Percentiles rank a stretch among this genome's conserved stretches.
Evolutionary conservation across 2,329 filamentous ascomycete species (phyloP).

Genomic region (Penicillium digitatum): DNA sequence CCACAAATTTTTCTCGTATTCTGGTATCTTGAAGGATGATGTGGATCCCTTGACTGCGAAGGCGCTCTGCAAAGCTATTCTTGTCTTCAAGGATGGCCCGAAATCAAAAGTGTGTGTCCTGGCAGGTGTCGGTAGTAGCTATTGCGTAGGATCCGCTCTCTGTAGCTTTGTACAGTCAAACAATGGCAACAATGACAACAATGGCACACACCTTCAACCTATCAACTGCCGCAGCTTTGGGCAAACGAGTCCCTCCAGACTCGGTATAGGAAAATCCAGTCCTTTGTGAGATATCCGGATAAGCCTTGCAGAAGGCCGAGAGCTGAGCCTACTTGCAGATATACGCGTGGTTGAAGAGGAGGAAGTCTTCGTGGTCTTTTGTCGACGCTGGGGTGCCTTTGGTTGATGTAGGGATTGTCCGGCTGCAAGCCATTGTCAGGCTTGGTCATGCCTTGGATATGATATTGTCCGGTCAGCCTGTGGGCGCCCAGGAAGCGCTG

Average conservation of each 20-base stretch:
- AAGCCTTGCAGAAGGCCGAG: slow-evolving; percentile 54
- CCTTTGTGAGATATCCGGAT: slow-evolving; percentile 50
- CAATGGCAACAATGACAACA: slow-evolving; percentile 13
- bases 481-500: slow-evolving; percentile 50
- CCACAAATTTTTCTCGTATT: slow-evolving; percentile 9
- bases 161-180: slow-evolving; percentile 40
- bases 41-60: slow-evolving; percentile 49
- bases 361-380: slow-evolving; percentile 55
- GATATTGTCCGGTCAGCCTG: slow-evolving; percentile 53
- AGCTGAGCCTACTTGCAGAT: slow-evolving; percentile 53
- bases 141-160: slow-evolving; percentile 55
- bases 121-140: slow-evolving; percentile 46
- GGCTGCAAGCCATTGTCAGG: slow-evolving; percentile 51
- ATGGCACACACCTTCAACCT: slow-evolving; percentile 25
- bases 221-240: slow-evolving; percentile 41
- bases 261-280: slow-evolving; percentile 52
- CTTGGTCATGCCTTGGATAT: slow-evolving; percentile 54
- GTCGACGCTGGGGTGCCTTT: slow-evolving; percentile 52
- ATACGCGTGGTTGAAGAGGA: slow-evolving; percentile 53
- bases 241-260: slow-evolving; percentile 52
- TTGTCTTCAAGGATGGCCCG: slow-evolving; percentile 49
- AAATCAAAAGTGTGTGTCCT: slow-evolving; percentile 54
- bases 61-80: slow-evolving; percentile 48
- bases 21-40: slow-evolving; percentile 54
- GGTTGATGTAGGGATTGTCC: slow-evolving; percentile 53